These are phyloP conservation scores for Candida maltosa DNA, from an alignment of 805 yeast species.

Conservation along the genomic window DNA sequence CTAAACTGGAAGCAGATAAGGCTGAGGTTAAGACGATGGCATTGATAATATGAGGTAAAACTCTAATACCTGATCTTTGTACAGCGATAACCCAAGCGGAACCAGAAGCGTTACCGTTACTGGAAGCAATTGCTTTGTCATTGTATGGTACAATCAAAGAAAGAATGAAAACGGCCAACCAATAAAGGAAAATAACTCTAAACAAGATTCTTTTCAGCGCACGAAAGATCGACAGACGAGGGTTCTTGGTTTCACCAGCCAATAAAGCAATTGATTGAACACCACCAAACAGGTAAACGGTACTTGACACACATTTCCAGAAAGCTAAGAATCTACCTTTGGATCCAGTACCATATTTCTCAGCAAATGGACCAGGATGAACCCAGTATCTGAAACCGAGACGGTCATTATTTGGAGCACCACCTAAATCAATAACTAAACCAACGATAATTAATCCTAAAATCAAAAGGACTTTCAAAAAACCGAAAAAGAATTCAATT, in stretches of 20 bases:
- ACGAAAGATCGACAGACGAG: slow-evolving; percentile 37
- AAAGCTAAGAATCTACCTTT: slow-evolving; percentile 42
- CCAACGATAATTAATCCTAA: slow-evolving; percentile 13
- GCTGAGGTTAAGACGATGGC: slow-evolving; percentile 31
- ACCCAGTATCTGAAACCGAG: slow-evolving; percentile 40
- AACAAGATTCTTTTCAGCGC: slow-evolving; percentile 44
- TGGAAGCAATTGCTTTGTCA: slow-evolving; percentile 24
- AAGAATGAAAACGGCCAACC: slow-evolving; percentile 42
- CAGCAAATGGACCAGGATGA: slow-evolving; percentile 35
- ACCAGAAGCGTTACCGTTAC: slow-evolving; percentile 36
- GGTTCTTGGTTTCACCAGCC: slow-evolving; percentile 42
- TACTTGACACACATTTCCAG: slow-evolving; percentile 27
- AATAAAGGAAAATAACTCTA: slow-evolving; percentile 42
- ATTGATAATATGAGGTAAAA: slow-evolving; percentile 32
- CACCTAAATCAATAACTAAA: slow-evolving; percentile 19
- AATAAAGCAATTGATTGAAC: slow-evolving; percentile 43
- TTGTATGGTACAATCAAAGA: slow-evolving; percentile 33
- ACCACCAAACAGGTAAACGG: slow-evolving; percentile 36
- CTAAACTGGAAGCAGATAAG: slow-evolving; percentile 34
- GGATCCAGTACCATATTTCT: slow-evolving; percentile 31
- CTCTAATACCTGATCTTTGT: slow-evolving; percentile 29
- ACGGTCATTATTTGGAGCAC: slow-evolving; percentile 19
- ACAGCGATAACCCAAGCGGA: slow-evolving; percentile 41
- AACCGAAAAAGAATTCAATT: slow-evolving; percentile 23
- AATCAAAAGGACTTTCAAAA: slow-evolving; percentile 20